These are phyloP conservation scores for Phytopythium oedochilum DNA, from an alignment of 352 stramenopile genomes.

Conservation along the genomic window DNA sequence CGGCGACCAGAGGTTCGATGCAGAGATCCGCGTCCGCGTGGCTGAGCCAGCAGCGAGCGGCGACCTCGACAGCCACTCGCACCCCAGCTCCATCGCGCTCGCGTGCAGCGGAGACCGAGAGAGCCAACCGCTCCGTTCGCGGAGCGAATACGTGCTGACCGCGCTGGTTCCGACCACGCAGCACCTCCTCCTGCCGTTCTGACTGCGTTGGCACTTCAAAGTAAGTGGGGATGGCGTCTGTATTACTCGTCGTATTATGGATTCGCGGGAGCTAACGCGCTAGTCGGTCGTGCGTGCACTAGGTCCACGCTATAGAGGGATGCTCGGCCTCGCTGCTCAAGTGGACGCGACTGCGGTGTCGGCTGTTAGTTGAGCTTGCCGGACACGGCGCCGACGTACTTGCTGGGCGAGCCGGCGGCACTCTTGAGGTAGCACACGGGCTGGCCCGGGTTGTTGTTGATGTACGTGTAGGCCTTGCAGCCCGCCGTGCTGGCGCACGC, in stretches of 20 bases:
- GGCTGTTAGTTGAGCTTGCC: constrained; percentile 24
- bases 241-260: background rate
- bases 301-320: background rate
- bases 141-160: background rate
- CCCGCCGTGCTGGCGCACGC: constrained; percentile 23
- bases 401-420: constrained; percentile 9
- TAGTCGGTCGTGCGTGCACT: background rate
- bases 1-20: constrained; percentile 28
- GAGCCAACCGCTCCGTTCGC: background rate
- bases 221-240: no score
- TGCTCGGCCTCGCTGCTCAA: no score
- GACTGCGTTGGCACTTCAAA: background rate
- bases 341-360: no score
- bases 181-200: constrained; percentile 16
- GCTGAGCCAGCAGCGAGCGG: constrained; percentile 4
- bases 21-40: constrained; percentile 14
- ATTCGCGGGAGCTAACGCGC: background rate
- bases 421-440: constrained; percentile 41
- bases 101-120: background rate
- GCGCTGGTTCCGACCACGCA: constrained; percentile 10
- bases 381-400: constrained; percentile 17
- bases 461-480: constrained; percentile 44
- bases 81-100: background rate
- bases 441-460: constrained; percentile 33
- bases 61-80: constrained; percentile 9